Conservation (phyloP, 2,329 filamentous ascomycete genomes). For the Sporothrix protearum region DNA sequence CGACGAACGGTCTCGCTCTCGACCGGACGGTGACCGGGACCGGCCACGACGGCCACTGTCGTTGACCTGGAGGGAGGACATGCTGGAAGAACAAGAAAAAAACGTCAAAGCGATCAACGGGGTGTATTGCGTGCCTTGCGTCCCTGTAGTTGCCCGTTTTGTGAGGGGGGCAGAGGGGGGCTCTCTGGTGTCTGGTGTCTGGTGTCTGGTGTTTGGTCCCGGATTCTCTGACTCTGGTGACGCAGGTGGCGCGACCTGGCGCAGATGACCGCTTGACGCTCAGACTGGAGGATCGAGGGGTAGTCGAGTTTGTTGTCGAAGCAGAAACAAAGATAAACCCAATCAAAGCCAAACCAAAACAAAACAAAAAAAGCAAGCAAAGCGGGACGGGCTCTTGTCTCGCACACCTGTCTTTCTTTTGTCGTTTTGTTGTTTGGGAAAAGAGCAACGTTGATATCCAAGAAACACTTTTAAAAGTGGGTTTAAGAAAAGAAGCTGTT, state of each 20-base stretch:
- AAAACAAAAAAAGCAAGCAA: background rate
- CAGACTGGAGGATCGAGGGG: background rate
- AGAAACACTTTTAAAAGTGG: background rate
- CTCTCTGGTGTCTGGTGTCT: too few species aligned
- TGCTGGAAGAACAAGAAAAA: constrained; percentile 29
- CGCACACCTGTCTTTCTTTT: background rate
- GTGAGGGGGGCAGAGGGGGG: background rate
- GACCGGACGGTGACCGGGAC: constrained; percentile 46
- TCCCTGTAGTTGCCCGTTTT: background rate
- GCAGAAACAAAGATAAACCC: background rate
- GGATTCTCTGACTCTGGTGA: constrained; percentile 2
- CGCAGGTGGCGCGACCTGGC: constrained; percentile 13
- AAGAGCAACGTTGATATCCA: background rate
- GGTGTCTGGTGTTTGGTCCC: too few species aligned
- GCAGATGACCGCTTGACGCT: background rate
- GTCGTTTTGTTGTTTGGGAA: background rate
- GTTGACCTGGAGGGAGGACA: constrained; percentile 50
- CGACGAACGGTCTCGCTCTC: constrained; percentile 34
- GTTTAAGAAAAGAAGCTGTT: background rate
- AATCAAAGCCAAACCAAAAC: background rate
- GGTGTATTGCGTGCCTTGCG: background rate
- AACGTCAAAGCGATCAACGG: background rate
- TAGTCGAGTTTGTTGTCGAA: background rate
- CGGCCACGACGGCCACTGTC: constrained; percentile 45
- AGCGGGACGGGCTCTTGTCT: background rate